phyloP scores from a whole-genome alignment of 345 rosid species.

The Durio zibethinus region DNA sequence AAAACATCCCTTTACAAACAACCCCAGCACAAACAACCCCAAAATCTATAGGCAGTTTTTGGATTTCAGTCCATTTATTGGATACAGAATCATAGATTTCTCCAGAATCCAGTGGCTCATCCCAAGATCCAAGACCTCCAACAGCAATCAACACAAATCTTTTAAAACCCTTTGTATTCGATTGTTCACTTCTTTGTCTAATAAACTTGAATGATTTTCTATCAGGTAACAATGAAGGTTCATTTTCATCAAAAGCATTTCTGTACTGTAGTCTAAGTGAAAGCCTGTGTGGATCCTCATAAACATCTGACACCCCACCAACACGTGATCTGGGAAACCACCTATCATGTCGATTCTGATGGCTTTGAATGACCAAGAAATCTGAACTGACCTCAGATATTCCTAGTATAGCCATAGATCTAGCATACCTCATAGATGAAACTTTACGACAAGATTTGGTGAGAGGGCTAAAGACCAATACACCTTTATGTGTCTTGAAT shows the following conservation, averaged over 20 bases:
- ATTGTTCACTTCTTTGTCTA: slow-evolving; percentile 55
- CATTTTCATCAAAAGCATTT: slow-evolving; percentile 51
- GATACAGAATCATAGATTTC: slow-evolving; percentile 79
- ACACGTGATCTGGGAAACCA: slow-evolving; percentile 59
- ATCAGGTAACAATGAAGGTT: slow-evolving; percentile 27
- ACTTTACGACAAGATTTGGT: slow-evolving; percentile 79
- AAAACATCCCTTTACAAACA: slow-evolving; percentile 77
- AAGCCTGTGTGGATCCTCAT: slow-evolving; percentile 94
- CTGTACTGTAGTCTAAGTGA: slow-evolving; percentile 72
- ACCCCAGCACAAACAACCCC: slow-evolving; percentile 74
- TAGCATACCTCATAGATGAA: slow-evolving; percentile 79
- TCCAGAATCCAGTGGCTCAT: slow-evolving; percentile 90
- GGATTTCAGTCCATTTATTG: slow-evolving; percentile 89
- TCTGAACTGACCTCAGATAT: slow-evolving; percentile 63
- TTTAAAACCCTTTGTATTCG: slow-evolving; percentile 37
- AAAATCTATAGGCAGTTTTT: slow-evolving; percentile 69
- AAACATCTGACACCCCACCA: slow-evolving; percentile 80
- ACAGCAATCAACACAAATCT: slow-evolving; percentile 72
- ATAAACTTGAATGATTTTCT: slow-evolving; percentile 51
- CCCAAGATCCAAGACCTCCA: slow-evolving; percentile 82
- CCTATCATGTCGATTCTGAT: slow-evolving; percentile 68
- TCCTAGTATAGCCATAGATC: slow-evolving; percentile 82
- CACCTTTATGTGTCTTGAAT: slow-evolving; percentile 79
- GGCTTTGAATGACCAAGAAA: slow-evolving; percentile 41
- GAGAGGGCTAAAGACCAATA: slow-evolving; percentile 68